phyloP scores from a whole-genome alignment of 1,284 basidiomycete species.

The Ustilago tritici region DNA sequence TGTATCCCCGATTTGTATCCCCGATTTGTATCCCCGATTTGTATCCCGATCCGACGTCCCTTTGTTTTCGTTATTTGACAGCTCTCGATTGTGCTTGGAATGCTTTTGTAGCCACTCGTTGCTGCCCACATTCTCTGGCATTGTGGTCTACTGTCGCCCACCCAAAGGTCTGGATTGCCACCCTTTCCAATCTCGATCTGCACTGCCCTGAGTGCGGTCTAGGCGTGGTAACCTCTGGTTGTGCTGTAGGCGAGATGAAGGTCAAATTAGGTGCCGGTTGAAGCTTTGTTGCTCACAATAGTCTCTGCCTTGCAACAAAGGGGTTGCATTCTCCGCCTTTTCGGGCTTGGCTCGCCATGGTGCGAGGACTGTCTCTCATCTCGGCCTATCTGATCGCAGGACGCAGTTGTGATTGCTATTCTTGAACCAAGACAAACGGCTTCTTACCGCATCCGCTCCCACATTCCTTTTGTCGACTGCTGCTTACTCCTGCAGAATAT shows the following conservation, averaged over 20 bases:
- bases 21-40: too few relatives aligned
- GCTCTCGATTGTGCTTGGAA: conserved; percentile 4
- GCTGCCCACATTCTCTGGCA: neutral
- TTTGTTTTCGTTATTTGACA: conserved; percentile 34
- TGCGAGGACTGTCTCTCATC: too few relatives aligned
- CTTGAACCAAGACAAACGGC: conserved; percentile 21
- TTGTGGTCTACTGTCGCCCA: neutral
- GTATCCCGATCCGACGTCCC: neutral
- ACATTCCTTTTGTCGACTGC: neutral
- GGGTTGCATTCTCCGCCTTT: neutral
- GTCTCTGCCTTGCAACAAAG: conserved; percentile 1
- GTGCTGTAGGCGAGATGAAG: neutral
- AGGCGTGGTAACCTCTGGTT: neutral
- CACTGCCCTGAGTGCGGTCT: neutral
- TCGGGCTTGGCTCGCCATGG: neutral
- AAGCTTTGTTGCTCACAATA: conserved; percentile 3
- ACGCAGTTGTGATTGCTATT: too few relatives aligned
- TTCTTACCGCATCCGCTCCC: too few relatives aligned
- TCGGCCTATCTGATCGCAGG: too few relatives aligned
- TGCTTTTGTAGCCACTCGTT: neutral
- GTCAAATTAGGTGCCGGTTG: neutral
- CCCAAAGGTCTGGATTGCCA: neutral
- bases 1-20: too few relatives aligned
- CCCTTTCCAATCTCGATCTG: neutral
- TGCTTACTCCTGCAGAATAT: neutral